These are phyloP conservation scores for slime mould (Dictyostelium discoideum) DNA, from an alignment of 78 protist species.

Conservation along the genomic window dicty_2.7 NC_007088.5:3075001-3075500, in stretches of 20 bases:
- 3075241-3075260: background rate
- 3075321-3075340: slow-evolving; percentile 81
- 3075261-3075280: slow-evolving; percentile 74
- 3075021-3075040: background rate
- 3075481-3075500: slow-evolving; percentile 8
- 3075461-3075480: slow-evolving; percentile 15
- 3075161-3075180: slow-evolving; percentile 90
- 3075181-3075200: slow-evolving; percentile 94
- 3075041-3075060: slow-evolving; percentile 90
- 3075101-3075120: background rate
- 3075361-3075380: slow-evolving; percentile 81
- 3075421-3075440: slow-evolving; percentile 29
- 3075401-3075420: background rate
- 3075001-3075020: slow-evolving; percentile 80
- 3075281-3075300: background rate
- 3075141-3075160: background rate
- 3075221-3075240: background rate
- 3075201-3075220: slow-evolving; percentile 80
- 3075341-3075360: slow-evolving; percentile 69
- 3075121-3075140: background rate
- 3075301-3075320: slow-evolving; percentile 65
- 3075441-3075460: slow-evolving; percentile 57
- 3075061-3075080: slow-evolving; percentile 46
- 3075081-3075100: slow-evolving; percentile 86
- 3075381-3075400: slow-evolving; percentile 64